These are phyloP conservation scores for Aspergillus olivimuriae DNA, from an alignment of 495 filamentous ascomycete species.

Conservation along the genomic window DNA sequence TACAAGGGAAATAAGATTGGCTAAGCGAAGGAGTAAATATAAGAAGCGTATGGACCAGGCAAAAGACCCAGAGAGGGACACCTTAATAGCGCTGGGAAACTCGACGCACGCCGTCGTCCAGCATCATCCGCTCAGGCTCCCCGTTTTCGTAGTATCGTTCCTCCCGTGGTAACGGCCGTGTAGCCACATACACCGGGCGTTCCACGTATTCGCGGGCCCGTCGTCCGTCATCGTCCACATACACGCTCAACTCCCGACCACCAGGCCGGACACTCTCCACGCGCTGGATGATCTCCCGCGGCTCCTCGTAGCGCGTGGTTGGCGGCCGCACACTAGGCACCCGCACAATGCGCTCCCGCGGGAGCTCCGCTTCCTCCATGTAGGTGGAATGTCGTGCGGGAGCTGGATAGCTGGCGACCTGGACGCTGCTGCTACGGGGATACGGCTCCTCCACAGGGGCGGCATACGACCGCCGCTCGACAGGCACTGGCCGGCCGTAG, in stretches of 20 bases:
- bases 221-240: slow-evolving; percentile 32
- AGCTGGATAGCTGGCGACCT: slow-evolving; percentile 39
- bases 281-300: slow-evolving; percentile 39
- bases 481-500: slow-evolving; percentile 29
- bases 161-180: slow-evolving; percentile 21
- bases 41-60: no score
- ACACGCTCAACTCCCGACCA: slow-evolving; percentile 34
- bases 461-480: slow-evolving; percentile 28
- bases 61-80: background rate
- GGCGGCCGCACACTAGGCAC: slow-evolving; percentile 54
- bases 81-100: slow-evolving; percentile 25
- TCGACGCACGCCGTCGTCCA: slow-evolving; percentile 27
- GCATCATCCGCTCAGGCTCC: slow-evolving; percentile 24
- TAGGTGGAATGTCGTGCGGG: slow-evolving; percentile 29
- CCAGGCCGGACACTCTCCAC: slow-evolving; percentile 47
- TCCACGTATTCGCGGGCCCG: slow-evolving; percentile 38
- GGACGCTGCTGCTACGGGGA: slow-evolving; percentile 34
- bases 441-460: slow-evolving; percentile 28
- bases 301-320: slow-evolving; percentile 48
- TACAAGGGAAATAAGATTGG: background rate
- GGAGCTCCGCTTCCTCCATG: slow-evolving; percentile 37
- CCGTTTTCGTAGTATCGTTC: slow-evolving; percentile 35
- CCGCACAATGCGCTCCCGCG: slow-evolving; percentile 50
- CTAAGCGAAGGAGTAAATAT: no score
- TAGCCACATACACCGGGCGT: slow-evolving; percentile 31